A percentile compares a stretch with the other conserved stretches of the same genome.
phyloP scores from a whole-genome alignment of 441 rosid species.

The Populus hybrid region DNA sequence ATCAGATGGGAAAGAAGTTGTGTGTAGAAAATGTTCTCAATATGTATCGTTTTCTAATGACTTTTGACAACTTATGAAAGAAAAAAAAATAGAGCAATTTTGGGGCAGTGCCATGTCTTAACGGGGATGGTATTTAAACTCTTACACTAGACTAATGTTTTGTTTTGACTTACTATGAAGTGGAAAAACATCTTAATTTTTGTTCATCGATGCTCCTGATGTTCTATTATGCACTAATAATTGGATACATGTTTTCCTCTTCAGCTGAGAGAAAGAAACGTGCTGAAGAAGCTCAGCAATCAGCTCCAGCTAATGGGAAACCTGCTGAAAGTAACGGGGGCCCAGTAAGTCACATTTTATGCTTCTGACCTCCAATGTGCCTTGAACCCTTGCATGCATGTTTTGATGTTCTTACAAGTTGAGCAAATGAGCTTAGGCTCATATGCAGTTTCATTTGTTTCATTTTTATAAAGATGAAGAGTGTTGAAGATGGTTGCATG shows the following conservation, averaged over 20 bases:
- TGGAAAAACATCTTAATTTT: no score
- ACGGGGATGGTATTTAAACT: no score
- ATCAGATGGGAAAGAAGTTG: no score
- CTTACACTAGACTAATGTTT: no score
- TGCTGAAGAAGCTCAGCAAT: conserved; percentile 60
- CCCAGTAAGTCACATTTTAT: conserved; percentile 44
- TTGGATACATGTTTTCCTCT: conserved; percentile 19
- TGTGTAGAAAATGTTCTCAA: no score
- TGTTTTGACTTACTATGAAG: no score
- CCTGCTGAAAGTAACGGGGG: conserved; percentile 45
- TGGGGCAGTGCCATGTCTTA: no score
- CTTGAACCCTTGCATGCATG: background rate
- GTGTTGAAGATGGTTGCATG: background rate
- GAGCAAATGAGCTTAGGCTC: background rate
- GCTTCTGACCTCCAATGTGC: background rate
- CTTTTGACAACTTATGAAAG: no score
- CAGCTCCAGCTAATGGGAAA: conserved; percentile 57
- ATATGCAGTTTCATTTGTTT: background rate
- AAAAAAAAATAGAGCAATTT: no score
- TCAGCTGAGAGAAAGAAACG: conserved; percentile 80
- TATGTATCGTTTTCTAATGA: no score
- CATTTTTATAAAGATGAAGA: background rate
- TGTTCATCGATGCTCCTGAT: no score
- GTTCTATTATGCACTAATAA: background rate
- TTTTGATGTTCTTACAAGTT: background rate